phyloP scores from a whole-genome alignment of 345 rosid species.

The Jatropha curcas region DNA sequence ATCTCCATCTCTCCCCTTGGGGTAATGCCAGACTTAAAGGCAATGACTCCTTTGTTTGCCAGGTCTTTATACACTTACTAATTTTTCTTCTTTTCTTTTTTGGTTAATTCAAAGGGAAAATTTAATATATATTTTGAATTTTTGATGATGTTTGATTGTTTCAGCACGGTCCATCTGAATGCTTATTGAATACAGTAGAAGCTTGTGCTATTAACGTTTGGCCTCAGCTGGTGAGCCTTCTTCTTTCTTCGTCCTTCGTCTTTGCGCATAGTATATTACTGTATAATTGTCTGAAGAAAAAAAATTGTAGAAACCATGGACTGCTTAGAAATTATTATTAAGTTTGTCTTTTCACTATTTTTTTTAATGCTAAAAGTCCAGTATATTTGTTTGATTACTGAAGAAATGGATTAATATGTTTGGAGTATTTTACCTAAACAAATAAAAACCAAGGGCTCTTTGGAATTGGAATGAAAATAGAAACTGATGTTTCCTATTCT shows the following conservation, averaged over 20 bases:
- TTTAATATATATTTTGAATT: background rate
- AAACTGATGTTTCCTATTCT: background rate
- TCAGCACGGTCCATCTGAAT: constrained; percentile 87
- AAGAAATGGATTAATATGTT: no score
- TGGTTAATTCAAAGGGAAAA: background rate
- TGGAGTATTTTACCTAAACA: no score
- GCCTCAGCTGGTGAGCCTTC: constrained; percentile 69
- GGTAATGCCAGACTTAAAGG: constrained; percentile 63
- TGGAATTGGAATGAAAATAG: background rate
- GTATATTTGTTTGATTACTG: no score
- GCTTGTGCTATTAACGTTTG: constrained; percentile 81
- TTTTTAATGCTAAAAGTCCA: no score
- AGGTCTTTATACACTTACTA: constrained; percentile 40
- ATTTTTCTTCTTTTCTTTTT: background rate
- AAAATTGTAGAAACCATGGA: no score
- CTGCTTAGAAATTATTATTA: no score
- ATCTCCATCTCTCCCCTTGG: constrained; percentile 78
- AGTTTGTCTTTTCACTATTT: no score
- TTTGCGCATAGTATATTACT: background rate
- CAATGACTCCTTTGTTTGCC: constrained; percentile 65
- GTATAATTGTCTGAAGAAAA: background rate
- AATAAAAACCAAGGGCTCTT: background rate
- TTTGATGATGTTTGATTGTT: constrained; percentile 9
- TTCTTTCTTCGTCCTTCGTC: background rate
- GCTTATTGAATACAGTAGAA: constrained; percentile 81